Conservation (phyloP, 179 eudicot species). For the Pouteria campechiana region DNA sequence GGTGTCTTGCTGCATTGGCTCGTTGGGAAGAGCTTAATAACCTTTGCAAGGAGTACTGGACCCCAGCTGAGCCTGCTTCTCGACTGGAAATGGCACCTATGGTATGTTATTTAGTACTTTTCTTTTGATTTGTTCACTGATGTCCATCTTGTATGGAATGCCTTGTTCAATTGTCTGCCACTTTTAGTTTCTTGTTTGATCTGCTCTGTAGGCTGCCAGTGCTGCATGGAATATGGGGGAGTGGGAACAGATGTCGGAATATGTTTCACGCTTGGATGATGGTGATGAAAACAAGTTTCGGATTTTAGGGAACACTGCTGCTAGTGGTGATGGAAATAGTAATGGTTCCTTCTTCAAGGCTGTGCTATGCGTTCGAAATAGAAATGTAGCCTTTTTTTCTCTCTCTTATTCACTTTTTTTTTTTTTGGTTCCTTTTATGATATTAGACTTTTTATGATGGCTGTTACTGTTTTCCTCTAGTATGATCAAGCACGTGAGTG, state of each 20-base stretch:
- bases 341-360: slow-evolving; percentile 91
- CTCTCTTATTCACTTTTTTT: neutral
- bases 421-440: neutral
- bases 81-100: slow-evolving; percentile 97
- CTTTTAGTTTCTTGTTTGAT: no score
- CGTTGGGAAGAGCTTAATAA: slow-evolving; percentile 97
- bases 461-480: slow-evolving; percentile 36
- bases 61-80: slow-evolving; percentile 93
- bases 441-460: neutral
- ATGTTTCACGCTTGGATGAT: slow-evolving; percentile 90
- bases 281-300: slow-evolving; percentile 87
- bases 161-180: no score
- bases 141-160: slow-evolving; percentile 1
- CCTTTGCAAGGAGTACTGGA: slow-evolving; percentile 88
- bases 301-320: slow-evolving; percentile 81
- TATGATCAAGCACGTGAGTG: slow-evolving; percentile 95
- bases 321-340: slow-evolving; percentile 89
- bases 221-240: slow-evolving; percentile 99
- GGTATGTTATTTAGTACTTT: slow-evolving; percentile 32
- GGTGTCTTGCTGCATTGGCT: slow-evolving; percentile 98
- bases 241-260: slow-evolving; percentile 99
- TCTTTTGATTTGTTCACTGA: neutral
- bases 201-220: slow-evolving; percentile 93
- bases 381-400: slow-evolving; percentile 40
- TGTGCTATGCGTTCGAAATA: slow-evolving; percentile 79